phyloP scores from a whole-genome alignment of 257 asterid species.

The Nicotiana paniculata region DNA sequence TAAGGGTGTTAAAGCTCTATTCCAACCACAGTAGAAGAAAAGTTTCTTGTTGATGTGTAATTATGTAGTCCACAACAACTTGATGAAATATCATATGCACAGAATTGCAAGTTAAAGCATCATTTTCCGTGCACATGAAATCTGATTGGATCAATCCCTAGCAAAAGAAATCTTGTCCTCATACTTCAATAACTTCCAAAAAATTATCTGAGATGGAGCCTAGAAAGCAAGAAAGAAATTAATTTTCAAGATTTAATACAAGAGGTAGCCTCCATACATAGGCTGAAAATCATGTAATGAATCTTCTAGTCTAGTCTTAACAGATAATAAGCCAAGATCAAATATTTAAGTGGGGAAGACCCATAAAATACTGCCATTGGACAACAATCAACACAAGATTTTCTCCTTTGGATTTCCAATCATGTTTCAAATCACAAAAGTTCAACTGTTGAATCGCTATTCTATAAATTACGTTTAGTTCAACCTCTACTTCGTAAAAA shows the following conservation, averaged over 20 bases:
- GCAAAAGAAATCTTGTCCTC: constrained; percentile 34
- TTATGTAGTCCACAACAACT: neutral
- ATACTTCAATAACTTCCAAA: constrained; percentile 24
- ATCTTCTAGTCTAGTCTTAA: constrained; percentile 10
- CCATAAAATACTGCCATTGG: constrained; percentile 8
- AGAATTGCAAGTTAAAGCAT: neutral
- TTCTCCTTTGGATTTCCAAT: neutral
- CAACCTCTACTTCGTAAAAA: no score
- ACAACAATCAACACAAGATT: neutral
- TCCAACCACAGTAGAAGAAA: neutral
- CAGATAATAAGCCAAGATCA: constrained; percentile 41
- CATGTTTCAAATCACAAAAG: constrained; percentile 6
- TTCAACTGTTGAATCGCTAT: neutral
- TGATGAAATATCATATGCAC: neutral
- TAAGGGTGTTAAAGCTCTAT: no score
- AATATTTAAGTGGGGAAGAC: constrained; percentile 20
- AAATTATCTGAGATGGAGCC: constrained; percentile 45
- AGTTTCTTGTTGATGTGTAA: neutral
- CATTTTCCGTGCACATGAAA: constrained; percentile 7
- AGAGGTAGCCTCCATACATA: neutral
- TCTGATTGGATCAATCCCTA: constrained; percentile 15
- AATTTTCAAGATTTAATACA: constrained; percentile 20
- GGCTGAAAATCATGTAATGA: neutral
- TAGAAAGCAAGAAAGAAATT: constrained; percentile 15
- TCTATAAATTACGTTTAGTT: neutral